These are phyloP conservation scores for Penicillium occitanis DNA, from an alignment of 2,329 filamentous ascomycete species.

Conservation along the genomic window DNA sequence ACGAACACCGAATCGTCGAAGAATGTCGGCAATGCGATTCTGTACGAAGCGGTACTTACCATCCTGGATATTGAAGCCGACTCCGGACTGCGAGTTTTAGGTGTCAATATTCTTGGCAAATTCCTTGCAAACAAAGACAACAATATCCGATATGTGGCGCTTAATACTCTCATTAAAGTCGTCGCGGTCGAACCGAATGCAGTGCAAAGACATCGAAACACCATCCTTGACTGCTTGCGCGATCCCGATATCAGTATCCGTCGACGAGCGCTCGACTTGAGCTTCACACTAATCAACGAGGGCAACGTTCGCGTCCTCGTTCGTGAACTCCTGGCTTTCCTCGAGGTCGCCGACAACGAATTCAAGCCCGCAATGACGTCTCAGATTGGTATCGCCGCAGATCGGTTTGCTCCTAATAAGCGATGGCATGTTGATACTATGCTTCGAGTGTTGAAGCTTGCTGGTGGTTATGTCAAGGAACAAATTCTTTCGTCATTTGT, in stretches of 20 bases:
- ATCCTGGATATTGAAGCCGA: constrained; percentile 98
- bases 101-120: constrained; percentile 97
- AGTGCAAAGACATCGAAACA: constrained; percentile 94
- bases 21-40: constrained; percentile 96
- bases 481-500: constrained; percentile 97
- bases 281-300: constrained; percentile 97
- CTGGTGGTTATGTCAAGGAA: constrained; percentile 96
- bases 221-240: constrained; percentile 90
- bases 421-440: constrained; percentile 99
- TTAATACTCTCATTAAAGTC: constrained; percentile 97
- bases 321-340: constrained; percentile 86
- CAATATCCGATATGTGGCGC: constrained; percentile 96
- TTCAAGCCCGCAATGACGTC: constrained; percentile 99
- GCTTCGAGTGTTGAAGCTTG: constrained; percentile 86
- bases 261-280: constrained; percentile 90
- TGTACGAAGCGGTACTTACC: constrained; percentile 95
- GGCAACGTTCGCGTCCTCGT: constrained; percentile 92
- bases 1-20: constrained; percentile 98
- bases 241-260: constrained; percentile 98
- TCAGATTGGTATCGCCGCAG: constrained; percentile 95
- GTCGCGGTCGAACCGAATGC: constrained; percentile 97
- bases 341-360: constrained; percentile 96
- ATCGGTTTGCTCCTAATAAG: constrained; percentile 94
- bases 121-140: constrained; percentile 98
- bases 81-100: constrained; percentile 86